A percentile compares a stretch with the other conserved stretches of the same genome.
These are phyloP conservation scores for Nakazawaea populi DNA, from an alignment of 805 yeast species.

Conservation along the genomic window DNA sequence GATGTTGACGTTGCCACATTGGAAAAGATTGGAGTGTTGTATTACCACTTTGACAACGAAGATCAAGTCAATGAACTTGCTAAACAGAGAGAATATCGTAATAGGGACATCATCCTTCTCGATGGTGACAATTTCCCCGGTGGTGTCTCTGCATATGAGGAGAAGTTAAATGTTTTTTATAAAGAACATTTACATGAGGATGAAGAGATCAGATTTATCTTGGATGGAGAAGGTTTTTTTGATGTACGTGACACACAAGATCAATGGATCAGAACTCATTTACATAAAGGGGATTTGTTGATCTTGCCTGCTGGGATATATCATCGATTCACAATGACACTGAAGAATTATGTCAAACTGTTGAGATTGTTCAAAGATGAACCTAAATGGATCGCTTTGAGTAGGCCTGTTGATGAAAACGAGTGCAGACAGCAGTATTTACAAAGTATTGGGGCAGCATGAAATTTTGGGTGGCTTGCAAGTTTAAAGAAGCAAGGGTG, in stretches of 20 bases:
- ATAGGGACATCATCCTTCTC: conserved; percentile 67
- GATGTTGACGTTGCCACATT: conserved; percentile 46
- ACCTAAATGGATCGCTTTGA: conserved; percentile 92
- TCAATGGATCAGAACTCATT: conserved; percentile 72
- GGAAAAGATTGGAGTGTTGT: conserved; percentile 60
- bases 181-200: conserved; percentile 92
- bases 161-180: conserved; percentile 65
- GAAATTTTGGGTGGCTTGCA: background rate
- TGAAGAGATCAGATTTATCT: conserved; percentile 88
- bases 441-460: conserved; percentile 15
- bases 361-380: conserved; percentile 85
- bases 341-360: conserved; percentile 62
- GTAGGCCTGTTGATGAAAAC: conserved; percentile 56
- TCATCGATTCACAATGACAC: conserved; percentile 82
- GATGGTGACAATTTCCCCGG: conserved; percentile 56
- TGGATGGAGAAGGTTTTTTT: conserved; percentile 88
- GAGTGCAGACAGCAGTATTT: conserved; percentile 41
- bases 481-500: too few relatives aligned
- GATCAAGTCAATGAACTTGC: conserved; percentile 66
- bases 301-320: conserved; percentile 89
- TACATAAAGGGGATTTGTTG: conserved; percentile 59
- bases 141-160: conserved; percentile 51
- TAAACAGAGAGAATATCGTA: conserved; percentile 62
- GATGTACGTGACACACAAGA: conserved; percentile 68
- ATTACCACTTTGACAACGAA: conserved; percentile 42